phyloP scores from a whole-genome alignment of 1,139 yeast genomes.

The Candida sanyaensis region DNA sequence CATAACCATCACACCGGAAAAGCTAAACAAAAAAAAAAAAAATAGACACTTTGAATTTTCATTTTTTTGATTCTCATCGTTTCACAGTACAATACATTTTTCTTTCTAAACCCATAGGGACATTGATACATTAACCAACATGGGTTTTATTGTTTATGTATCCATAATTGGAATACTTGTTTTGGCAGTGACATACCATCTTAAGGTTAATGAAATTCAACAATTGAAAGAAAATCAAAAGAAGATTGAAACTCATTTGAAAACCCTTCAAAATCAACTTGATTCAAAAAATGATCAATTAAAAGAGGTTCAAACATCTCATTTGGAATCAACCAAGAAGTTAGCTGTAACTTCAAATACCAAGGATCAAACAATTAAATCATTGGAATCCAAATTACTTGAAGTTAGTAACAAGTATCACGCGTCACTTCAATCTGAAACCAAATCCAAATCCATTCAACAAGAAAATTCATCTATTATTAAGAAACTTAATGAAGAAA shows the following conservation, averaged over 20 bases:
- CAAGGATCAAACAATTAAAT: not conserved
- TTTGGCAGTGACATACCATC: not conserved
- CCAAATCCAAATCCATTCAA: not conserved
- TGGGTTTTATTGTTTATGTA: not conserved
- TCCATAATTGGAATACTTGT: not conserved
- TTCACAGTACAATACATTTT: no score
- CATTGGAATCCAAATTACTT: constrained; percentile 8
- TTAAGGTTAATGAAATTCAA: not conserved
- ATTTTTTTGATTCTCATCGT: not conserved
- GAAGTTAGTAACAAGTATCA: constrained; percentile 6
- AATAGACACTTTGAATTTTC: not conserved
- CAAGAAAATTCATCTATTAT: constrained; percentile 1
- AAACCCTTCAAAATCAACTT: not conserved
- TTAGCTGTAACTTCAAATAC: not conserved
- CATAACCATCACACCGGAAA: not conserved
- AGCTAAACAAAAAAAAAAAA: not conserved
- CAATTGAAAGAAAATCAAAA: not conserved
- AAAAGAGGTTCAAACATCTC: not conserved
- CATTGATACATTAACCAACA: not conserved
- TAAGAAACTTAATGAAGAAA: constrained; percentile 1
- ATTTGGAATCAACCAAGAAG: not conserved
- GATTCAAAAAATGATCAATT: not conserved
- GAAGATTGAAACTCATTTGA: not conserved
- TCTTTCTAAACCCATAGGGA: not conserved
- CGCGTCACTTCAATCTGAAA: constrained; percentile 5